phyloP scores from a whole-genome alignment of 108 stramenopile genomes.

The Seminavis robusta region DNA sequence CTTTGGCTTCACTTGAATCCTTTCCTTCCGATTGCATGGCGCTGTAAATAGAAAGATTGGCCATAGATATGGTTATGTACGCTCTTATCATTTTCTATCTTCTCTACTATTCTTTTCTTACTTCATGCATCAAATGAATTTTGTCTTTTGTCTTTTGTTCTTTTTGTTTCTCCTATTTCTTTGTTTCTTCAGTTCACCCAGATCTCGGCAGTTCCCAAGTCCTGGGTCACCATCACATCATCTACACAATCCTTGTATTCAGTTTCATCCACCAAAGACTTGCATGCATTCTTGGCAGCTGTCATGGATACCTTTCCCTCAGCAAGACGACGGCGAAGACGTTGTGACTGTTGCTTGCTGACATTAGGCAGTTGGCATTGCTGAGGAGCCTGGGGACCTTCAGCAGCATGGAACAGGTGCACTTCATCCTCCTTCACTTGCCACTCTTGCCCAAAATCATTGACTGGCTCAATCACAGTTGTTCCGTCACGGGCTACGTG shows the following conservation, averaged over 20 bases:
- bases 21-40: constrained; percentile 21
- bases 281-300: no score
- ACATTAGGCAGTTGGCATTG: background rate
- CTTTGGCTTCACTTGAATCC: no score
- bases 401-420: no score
- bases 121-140: no score
- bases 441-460: constrained; percentile 8
- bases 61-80: no score
- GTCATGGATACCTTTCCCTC: background rate
- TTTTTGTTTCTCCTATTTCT: background rate
- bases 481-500: constrained; percentile 11
- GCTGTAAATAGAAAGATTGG: no score
- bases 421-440: background rate
- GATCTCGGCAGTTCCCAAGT: background rate
- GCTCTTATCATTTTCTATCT: no score
- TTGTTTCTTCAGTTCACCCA: no score
- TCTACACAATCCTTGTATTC: constrained; percentile 1
- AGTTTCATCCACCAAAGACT: no score
- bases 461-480: background rate
- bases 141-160: no score
- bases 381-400: background rate
- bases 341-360: background rate
- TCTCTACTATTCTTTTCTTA: no score
- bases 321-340: background rate
- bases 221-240: constrained; percentile 7